These are phyloP conservation scores for Tubosaeta brunneosetosa DNA, from an alignment of 768 basidiomycete species.

Conservation along the genomic window DNA sequence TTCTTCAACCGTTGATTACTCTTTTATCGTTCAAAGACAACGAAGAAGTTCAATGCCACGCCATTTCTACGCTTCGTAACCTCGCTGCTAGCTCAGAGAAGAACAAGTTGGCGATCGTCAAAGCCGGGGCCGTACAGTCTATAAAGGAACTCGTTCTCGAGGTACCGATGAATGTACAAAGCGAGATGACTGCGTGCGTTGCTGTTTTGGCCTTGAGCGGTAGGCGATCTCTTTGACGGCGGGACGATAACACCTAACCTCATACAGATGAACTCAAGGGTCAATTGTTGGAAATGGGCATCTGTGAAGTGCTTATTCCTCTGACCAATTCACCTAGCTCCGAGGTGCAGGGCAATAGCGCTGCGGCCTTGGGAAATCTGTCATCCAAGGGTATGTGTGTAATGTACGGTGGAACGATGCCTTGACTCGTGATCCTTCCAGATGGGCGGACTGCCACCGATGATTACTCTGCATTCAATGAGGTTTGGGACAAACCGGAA, in stretches of 20 bases:
- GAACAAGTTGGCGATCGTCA: conserved; percentile 97
- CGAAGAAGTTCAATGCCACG: conserved; percentile 99
- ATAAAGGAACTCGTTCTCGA: conserved; percentile 96
- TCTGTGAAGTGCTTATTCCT: conserved; percentile 95
- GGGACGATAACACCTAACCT: conserved; percentile 3
- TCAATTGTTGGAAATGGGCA: conserved; percentile 95
- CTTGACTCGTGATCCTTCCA: conserved; percentile 24
- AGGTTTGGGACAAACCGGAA: conserved; percentile 97
- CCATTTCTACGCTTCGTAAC: conserved; percentile 95
- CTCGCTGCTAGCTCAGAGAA: conserved; percentile 95
- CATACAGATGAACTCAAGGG: conserved; percentile 89
- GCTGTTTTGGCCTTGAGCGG: conserved; percentile 95
- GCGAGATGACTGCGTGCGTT: conserved; percentile 99
- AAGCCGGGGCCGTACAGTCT: conserved; percentile 93
- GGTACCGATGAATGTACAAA: conserved; percentile 95
- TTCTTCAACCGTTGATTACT: conserved; percentile 93
- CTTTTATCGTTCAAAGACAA: conserved; percentile 98
- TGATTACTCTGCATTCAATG: conserved; percentile 96
- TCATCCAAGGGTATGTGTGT: conserved; percentile 80
- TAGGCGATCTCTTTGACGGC: conserved; percentile 35
- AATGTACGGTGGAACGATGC: background rate
- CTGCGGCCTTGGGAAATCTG: conserved; percentile 94
- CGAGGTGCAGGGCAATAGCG: conserved; percentile 98
- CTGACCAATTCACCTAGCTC: conserved; percentile 93
- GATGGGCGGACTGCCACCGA: conserved; percentile 72